Evolutionary conservation across 2,329 filamentous ascomycete genomes (phyloP).

Genomic region (Trichophyton schoenleinii): DNA sequence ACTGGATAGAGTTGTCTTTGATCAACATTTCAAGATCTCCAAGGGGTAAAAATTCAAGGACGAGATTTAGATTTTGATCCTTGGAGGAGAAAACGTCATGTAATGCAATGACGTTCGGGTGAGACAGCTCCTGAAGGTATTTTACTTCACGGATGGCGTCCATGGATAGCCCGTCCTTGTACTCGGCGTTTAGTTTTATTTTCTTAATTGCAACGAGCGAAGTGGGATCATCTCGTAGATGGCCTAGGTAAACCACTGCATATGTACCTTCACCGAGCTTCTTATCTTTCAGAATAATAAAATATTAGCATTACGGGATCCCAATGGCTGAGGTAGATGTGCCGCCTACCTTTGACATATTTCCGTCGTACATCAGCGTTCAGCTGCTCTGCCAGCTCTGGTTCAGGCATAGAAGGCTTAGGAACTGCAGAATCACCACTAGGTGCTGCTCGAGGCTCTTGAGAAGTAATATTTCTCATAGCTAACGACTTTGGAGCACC

Average conservation of each 20-base stretch:
- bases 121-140: slow-evolving; percentile 82
- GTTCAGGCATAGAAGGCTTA: slow-evolving; percentile 18
- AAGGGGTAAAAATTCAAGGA: slow-evolving; percentile 85
- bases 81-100: slow-evolving; percentile 91
- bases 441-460: slow-evolving; percentile 12
- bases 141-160: slow-evolving; percentile 94
- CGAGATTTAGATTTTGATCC: slow-evolving; percentile 89
- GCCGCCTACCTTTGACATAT: slow-evolving; percentile 66
- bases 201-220: slow-evolving; percentile 59
- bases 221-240: slow-evolving; percentile 58
- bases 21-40: slow-evolving; percentile 93
- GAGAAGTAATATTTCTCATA: slow-evolving; percentile 14
- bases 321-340: background rate
- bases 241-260: slow-evolving; percentile 84
- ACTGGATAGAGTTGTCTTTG: slow-evolving; percentile 69
- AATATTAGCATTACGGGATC: background rate
- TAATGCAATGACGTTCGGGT: slow-evolving; percentile 90
- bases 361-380: slow-evolving; percentile 73
- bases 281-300: slow-evolving; percentile 45
- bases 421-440: slow-evolving; percentile 3
- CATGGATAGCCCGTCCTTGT: slow-evolving; percentile 80
- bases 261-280: slow-evolving; percentile 96
- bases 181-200: slow-evolving; percentile 45
- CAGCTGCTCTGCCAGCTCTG: slow-evolving; percentile 55
- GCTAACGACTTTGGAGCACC: slow-evolving; percentile 24